These are phyloP conservation scores for Thielaviopsis populi DNA, from an alignment of 2,329 filamentous ascomycete species.

Conservation along the genomic window DNA sequence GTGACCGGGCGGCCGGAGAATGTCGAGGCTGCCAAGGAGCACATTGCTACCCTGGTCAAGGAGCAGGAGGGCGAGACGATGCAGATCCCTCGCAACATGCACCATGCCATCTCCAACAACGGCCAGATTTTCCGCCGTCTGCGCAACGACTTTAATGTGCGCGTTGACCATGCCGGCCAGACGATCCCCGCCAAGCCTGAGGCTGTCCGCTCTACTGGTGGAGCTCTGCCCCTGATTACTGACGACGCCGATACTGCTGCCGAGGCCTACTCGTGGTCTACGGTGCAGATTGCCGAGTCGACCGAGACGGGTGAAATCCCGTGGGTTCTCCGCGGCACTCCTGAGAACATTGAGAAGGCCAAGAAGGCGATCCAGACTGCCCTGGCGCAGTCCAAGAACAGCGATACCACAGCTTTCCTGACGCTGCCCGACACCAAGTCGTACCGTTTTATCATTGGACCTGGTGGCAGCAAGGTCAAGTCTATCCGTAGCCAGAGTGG, in stretches of 20 bases:
- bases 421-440: constrained; percentile 78
- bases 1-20: constrained; percentile 63
- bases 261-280: constrained; percentile 68
- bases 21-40: constrained; percentile 73
- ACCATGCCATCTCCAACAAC: constrained; percentile 75
- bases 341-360: constrained; percentile 70
- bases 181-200: constrained; percentile 56
- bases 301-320: constrained; percentile 60
- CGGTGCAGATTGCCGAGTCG: constrained; percentile 45
- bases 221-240: constrained; percentile 74
- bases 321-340: constrained; percentile 71
- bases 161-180: constrained; percentile 78
- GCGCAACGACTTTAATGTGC: constrained; percentile 72
- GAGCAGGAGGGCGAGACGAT: constrained; percentile 78
- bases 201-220: constrained; percentile 41
- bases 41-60: constrained; percentile 66
- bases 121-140: constrained; percentile 88
- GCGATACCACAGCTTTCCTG: constrained; percentile 66
- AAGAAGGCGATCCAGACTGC: constrained; percentile 59
- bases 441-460: constrained; percentile 81
- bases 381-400: constrained; percentile 55
- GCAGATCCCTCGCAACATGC: constrained; percentile 65
- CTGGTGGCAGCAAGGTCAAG: constrained; percentile 82
- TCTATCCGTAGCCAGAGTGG: constrained; percentile 80
- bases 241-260: constrained; percentile 55